phyloP scores from a whole-genome alignment of 495 filamentous ascomycete genomes.

The Cenococcum geophilum region DNA sequence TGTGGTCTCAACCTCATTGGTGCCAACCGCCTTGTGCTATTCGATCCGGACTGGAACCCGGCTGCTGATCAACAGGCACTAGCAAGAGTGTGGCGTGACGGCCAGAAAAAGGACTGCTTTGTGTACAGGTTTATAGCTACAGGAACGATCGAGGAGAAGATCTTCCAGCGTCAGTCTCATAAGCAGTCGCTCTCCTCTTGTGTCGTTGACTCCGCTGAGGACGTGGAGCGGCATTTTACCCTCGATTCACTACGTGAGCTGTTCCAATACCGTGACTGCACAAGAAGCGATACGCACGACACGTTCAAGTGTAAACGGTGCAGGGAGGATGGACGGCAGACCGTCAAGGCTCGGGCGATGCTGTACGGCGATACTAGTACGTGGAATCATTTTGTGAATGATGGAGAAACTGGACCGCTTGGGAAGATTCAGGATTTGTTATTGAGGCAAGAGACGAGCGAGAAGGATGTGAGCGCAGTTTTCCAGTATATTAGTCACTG shows the following conservation, averaged over 20 bases:
- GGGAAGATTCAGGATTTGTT: constrained; percentile 84
- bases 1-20: constrained; percentile 97
- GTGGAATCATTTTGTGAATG: constrained; percentile 95
- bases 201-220: constrained; percentile 95
- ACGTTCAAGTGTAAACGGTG: constrained; percentile 99
- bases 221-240: constrained; percentile 94
- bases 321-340: constrained; percentile 71
- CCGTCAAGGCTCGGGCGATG: constrained; percentile 85
- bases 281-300: constrained; percentile 90
- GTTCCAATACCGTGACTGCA: constrained; percentile 83
- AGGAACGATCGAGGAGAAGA: constrained; percentile 98
- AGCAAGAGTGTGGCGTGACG: constrained; percentile 96
- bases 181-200: constrained; percentile 95
- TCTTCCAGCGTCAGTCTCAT: constrained; percentile 97
- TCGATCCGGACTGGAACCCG: constrained; percentile 99
- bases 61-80: constrained; percentile 97
- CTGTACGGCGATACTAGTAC: constrained; percentile 96
- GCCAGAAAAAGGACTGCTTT: constrained; percentile 98
- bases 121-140: constrained; percentile 98
- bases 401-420: constrained; percentile 59
- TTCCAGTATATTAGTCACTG: constrained; percentile 98
- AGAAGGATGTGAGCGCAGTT: constrained; percentile 78
- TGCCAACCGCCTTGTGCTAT: constrained; percentile 92
- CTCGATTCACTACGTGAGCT: constrained; percentile 82
- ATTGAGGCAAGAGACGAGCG: constrained; percentile 75